These are phyloP conservation scores for Ophiosphaerella narmari DNA, from an alignment of 2,329 filamentous ascomycete genomes.

Conservation along the genomic window DNA sequence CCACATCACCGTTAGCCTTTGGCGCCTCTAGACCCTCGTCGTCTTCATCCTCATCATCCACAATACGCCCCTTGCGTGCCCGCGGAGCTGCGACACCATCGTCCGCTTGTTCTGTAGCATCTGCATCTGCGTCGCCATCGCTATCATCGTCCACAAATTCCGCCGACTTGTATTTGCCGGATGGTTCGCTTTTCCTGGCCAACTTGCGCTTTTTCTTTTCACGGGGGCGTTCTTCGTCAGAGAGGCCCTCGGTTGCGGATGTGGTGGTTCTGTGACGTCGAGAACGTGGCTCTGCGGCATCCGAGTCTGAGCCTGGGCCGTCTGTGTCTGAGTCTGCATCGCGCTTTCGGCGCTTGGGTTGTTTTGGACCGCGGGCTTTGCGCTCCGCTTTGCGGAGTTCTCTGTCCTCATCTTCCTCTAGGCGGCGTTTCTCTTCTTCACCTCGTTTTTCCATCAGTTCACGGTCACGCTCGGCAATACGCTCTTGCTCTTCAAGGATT, in stretches of 20 bases:
- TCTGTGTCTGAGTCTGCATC: conserved; percentile 53
- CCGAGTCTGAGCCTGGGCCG: conserved; percentile 38
- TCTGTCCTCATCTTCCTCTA: conserved; percentile 70
- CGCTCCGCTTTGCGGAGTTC: conserved; percentile 71
- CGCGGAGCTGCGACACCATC: conserved; percentile 29
- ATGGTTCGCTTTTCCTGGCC: conserved; percentile 55
- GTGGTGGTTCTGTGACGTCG: conserved; percentile 43
- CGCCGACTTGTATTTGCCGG: conserved; percentile 79
- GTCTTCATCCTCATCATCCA: conserved; percentile 42
- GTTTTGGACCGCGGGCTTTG: conserved; percentile 58
- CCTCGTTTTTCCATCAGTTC: conserved; percentile 71
- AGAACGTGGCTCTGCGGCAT: conserved; percentile 42
- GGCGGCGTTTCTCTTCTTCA: conserved; percentile 69
- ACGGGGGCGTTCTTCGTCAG: conserved; percentile 63
- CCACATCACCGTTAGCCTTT: conserved; percentile 26
- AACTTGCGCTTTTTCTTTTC: conserved; percentile 68
- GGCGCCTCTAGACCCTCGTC: conserved; percentile 29
- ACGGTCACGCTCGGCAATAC: conserved; percentile 75
- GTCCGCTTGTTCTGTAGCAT: conserved; percentile 19
- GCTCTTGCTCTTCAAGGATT: conserved; percentile 83
- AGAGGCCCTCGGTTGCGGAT: conserved; percentile 46
- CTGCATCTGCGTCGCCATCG: conserved; percentile 35
- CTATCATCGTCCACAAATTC: conserved; percentile 80
- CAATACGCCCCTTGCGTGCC: conserved; percentile 36
- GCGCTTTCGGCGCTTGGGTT: conserved; percentile 66